A percentile compares a stretch with the other conserved stretches of the same genome.
Evolutionary conservation across 2,329 filamentous ascomycete genomes (phyloP).

Genomic region (Orbilia quercus): DNA sequence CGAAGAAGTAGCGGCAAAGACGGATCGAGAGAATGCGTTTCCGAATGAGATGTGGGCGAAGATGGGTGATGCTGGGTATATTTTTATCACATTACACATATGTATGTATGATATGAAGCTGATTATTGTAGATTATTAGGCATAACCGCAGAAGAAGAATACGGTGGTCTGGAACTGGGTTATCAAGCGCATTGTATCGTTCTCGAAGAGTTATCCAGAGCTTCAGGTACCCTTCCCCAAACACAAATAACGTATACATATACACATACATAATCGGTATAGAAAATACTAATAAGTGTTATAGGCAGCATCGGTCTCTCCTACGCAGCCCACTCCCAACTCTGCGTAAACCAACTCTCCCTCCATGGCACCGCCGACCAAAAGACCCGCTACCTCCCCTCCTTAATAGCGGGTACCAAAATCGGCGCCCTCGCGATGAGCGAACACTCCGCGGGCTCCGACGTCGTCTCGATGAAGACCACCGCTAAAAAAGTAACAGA

Average conservation of each 20-base stretch:
- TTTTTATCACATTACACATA: neutral
- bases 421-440: conserved; percentile 95
- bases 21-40: conserved; percentile 89
- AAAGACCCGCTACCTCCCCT: conserved; percentile 82
- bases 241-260: no score
- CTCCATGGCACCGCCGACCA: conserved; percentile 84
- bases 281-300: neutral
- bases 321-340: conserved; percentile 94
- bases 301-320: conserved; percentile 80
- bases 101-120: conserved; percentile 20
- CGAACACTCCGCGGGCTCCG: conserved; percentile 87
- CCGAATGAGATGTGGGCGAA: conserved; percentile 93
- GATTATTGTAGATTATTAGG: conserved; percentile 76
- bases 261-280: no score
- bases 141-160: conserved; percentile 91
- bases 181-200: conserved; percentile 97
- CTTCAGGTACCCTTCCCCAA: conserved; percentile 72
- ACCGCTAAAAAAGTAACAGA: conserved; percentile 80
- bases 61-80: conserved; percentile 81
- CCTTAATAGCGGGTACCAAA: conserved; percentile 80
- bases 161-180: conserved; percentile 88
- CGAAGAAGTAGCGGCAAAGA: conserved; percentile 80
- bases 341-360: conserved; percentile 96
- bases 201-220: conserved; percentile 92
- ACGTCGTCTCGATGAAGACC: conserved; percentile 96